Evolutionary conservation across 2,329 filamentous ascomycete genomes (phyloP).

Genomic region (Fusarium praegraminearum): DNA sequence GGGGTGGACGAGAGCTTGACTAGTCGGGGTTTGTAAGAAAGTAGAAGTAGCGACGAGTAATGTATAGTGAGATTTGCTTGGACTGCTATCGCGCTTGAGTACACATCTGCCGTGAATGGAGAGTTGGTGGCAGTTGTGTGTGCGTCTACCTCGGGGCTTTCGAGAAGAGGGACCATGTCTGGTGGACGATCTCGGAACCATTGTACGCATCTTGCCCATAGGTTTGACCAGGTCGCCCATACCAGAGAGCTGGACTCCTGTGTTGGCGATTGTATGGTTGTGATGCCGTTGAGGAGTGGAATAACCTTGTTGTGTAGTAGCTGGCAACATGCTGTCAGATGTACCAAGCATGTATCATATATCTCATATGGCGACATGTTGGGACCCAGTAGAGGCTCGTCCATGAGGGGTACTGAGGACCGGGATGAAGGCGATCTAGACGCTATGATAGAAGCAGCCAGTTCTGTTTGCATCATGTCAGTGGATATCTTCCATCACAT

Average conservation of each 20-base stretch:
- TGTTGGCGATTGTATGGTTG: slow-evolving; percentile 10
- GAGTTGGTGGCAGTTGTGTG: background rate
- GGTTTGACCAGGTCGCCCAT: slow-evolving; percentile 20
- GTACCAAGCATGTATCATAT: background rate
- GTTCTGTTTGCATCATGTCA: background rate
- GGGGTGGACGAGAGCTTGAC: slow-evolving; percentile 12
- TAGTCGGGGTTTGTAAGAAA: slow-evolving; percentile 12
- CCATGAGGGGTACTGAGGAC: background rate
- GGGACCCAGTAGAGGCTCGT: background rate
- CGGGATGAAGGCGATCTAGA: background rate
- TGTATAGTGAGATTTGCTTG: slow-evolving; percentile 14
- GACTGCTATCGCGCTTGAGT: slow-evolving; percentile 15
- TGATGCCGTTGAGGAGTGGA: slow-evolving; percentile 8
- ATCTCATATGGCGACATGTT: background rate
- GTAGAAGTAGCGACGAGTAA: slow-evolving; percentile 12
- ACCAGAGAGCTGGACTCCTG: slow-evolving; percentile 12
- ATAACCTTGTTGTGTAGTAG: slow-evolving; percentile 4
- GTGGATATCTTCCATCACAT: rapidly evolving
- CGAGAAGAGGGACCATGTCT: slow-evolving; percentile 13
- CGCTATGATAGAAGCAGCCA: slow-evolving; percentile 17
- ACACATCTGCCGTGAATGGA: slow-evolving; percentile 23
- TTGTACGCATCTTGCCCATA: slow-evolving; percentile 18
- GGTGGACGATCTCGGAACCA: slow-evolving; percentile 24
- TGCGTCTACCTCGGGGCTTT: slow-evolving; percentile 11
- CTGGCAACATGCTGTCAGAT: slow-evolving; percentile 21